Conservation (phyloP, 192 early-diverging fungal species). For the Mortierella hygrophila region DNA sequence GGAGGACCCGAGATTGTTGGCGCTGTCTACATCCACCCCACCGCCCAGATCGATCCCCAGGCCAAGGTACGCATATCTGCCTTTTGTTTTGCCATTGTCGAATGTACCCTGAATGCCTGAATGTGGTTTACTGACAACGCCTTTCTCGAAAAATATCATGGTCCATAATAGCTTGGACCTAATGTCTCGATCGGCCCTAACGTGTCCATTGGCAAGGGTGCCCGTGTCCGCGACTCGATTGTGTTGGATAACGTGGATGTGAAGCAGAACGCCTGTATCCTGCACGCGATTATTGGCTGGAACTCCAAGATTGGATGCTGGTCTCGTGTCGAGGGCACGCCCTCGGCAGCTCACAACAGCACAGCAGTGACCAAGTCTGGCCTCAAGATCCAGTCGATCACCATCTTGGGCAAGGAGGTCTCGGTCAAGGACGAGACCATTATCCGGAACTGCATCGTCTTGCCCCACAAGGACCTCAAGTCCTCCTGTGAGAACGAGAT, state of each 20-base stretch:
- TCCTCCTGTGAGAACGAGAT: conserved; percentile 93
- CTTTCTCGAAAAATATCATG: neutral
- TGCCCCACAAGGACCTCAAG: conserved; percentile 98
- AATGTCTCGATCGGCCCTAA: conserved; percentile 97
- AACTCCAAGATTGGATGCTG: conserved; percentile 93
- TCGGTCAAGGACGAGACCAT: conserved; percentile 93
- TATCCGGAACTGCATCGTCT: conserved; percentile 96
- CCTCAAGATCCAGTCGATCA: conserved; percentile 91
- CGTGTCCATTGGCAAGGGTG: conserved; percentile 88
- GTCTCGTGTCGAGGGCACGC: conserved; percentile 93
- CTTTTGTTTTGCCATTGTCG: neutral
- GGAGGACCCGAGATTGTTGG: conserved; percentile 85
- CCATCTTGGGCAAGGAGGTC: conserved; percentile 95
- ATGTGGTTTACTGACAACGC: neutral
- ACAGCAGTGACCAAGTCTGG: conserved; percentile 88
- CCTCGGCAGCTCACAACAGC: conserved; percentile 72
- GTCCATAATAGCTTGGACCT: conserved; percentile 80
- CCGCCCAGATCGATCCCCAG: conserved; percentile 91
- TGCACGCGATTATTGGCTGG: conserved; percentile 95
- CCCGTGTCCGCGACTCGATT: conserved; percentile 94
- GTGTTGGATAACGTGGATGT: conserved; percentile 94
- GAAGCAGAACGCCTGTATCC: conserved; percentile 88
- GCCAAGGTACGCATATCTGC: conserved; percentile 69
- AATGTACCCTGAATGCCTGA: neutral
- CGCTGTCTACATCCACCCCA: conserved; percentile 95